These are phyloP conservation scores for Capsicum chinense DNA, from an alignment of 257 asterid genomes.

Conservation along the genomic window DNA sequence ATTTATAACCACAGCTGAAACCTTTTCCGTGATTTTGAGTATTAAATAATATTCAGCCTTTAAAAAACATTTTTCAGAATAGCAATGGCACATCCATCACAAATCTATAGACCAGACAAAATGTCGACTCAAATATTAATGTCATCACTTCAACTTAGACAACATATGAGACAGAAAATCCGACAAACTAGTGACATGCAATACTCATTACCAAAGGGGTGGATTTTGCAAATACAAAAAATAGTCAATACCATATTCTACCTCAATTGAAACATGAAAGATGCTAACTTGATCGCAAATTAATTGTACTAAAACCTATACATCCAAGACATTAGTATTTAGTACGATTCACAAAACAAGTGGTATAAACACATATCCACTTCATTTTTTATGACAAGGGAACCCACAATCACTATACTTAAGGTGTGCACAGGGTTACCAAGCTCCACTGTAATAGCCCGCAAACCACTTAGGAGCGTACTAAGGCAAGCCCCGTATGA, in stretches of 20 bases:
- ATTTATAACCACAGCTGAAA: background rate
- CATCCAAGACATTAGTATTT: conserved; percentile 11
- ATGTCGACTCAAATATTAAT: background rate
- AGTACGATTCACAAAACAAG: conserved; percentile 12
- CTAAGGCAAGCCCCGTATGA: background rate
- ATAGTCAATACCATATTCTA: background rate
- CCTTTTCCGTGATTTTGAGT: background rate
- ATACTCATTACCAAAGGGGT: background rate
- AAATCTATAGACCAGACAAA: conserved; percentile 26
- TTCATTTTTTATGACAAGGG: background rate
- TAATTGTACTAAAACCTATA: background rate
- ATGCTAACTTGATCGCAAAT: background rate
- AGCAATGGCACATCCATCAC: background rate
- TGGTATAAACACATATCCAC: conserved; percentile 13
- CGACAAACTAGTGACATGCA: background rate
- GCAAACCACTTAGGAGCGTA: background rate
- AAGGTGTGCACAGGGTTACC: background rate
- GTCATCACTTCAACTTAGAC: background rate
- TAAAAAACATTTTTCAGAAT: background rate
- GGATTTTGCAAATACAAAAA: background rate
- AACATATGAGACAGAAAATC: background rate
- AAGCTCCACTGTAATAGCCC: background rate
- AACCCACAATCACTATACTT: background rate
- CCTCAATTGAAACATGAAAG: conserved; percentile 13
- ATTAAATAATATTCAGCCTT: background rate